Evolutionary conservation across 108 stramenopile species (phyloP), one percentile per base, ranked within the genome.

Genomic region (Chaetoceros tenuissimus): DNA sequence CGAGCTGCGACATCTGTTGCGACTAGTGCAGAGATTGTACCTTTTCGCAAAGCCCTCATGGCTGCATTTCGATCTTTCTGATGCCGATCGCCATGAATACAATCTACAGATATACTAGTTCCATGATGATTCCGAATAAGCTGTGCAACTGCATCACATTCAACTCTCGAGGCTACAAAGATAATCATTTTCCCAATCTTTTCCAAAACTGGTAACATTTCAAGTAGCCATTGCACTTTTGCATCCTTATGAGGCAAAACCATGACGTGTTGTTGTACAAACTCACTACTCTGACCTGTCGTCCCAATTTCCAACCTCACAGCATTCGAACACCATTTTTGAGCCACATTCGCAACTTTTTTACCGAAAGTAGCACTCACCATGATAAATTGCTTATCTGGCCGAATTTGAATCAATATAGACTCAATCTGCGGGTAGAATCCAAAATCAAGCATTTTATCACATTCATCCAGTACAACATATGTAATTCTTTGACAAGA

Each of bases 1-100:
- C 98, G 85, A 18, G 96, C 86, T 17, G 97, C 99, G 0, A 99
- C 98, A 63, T 99, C 99, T 1, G 98, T 99, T 0, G 98, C 99
- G 48, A 99, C 80, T 40, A 99, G 67, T 25, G 94, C 83, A 26
- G 79, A 60, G 53, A 81, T 53, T 3, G 68, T 2, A 21, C 90
- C 84, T 30, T 81, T 85, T 62, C 85, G 66, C 67, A 99, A 98
- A 5, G 74, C 77, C 49, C 60, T 62, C 17, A 99, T 81, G 28
- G 97, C 94, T 22, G 72, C 73, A 51, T 97, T 95, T 31, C 98
- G 85, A 66, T 96, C 96, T 27, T 60, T 59, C 58, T 91, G 95
- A 46, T 94, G 81, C 57, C 95, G 92, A 62, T 99, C 98, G 2
- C 99, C 99, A 68, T 99, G 98, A 20, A 99, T 77, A 13, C 87